A percentile compares a stretch with the other conserved stretches of the same genome.
Conservation (phyloP, 2,329 filamentous ascomycete genomes). For the Neofusicoccum kwambonambiense region DNA sequence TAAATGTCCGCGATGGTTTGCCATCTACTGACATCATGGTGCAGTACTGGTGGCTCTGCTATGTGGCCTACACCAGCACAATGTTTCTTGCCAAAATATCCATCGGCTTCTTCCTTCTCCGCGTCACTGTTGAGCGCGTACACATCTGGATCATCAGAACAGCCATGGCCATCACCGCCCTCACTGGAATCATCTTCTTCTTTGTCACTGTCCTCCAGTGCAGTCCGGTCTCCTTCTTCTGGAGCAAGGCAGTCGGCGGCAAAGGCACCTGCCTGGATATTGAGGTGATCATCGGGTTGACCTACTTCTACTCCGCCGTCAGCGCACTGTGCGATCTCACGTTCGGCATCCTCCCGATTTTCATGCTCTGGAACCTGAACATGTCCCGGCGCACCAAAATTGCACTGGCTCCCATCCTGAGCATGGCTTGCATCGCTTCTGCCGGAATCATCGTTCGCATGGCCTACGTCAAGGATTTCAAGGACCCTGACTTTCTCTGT, state of each 20-base stretch:
- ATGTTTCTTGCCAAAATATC: conserved; percentile 12
- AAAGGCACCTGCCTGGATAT: conserved; percentile 43
- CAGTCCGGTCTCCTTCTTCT: conserved; percentile 50
- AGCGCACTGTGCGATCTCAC: conserved; percentile 50
- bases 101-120: conserved; percentile 5
- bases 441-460: conserved; percentile 36
- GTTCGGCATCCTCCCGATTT: conserved; percentile 51
- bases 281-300: conserved; percentile 42
- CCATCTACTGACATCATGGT: background rate
- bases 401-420: conserved; percentile 48
- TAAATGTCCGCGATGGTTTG: background rate
- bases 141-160: conserved; percentile 35
- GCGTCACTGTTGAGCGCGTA: background rate
- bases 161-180: conserved; percentile 34
- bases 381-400: conserved; percentile 50
- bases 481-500: conserved; percentile 34
- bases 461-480: conserved; percentile 36
- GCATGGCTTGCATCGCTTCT: conserved; percentile 49
- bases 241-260: conserved; percentile 40
- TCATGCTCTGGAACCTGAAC: conserved; percentile 52
- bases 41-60: conserved; percentile 18
- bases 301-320: conserved; percentile 49
- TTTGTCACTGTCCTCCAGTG: conserved; percentile 54
- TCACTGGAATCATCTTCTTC: conserved; percentile 44
- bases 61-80: conserved; percentile 12